A percentile compares a stretch with the other conserved stretches of the same genome.
phyloP scores from a whole-genome alignment of 83 land plant species.

The Picea engelmannii region DNA sequence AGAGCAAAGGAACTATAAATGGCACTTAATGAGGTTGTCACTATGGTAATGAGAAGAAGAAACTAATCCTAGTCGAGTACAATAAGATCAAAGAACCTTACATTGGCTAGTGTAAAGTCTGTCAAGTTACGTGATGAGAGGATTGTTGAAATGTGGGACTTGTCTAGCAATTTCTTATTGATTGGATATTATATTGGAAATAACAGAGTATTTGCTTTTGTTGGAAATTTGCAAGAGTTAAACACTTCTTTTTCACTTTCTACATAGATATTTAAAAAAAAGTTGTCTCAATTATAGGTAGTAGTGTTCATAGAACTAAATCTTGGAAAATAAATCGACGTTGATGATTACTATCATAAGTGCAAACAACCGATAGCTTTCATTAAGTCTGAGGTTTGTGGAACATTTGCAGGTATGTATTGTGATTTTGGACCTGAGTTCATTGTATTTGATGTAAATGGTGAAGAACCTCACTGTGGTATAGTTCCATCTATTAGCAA shows the following conservation, averaged over 20 bases:
- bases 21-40: too few species aligned
- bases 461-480: constrained; percentile 15
- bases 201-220: constrained; percentile 71
- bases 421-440: neutral
- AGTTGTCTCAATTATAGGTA: constrained; percentile 70
- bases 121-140: constrained; percentile 76
- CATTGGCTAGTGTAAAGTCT: constrained; percentile 82
- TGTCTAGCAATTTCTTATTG: constrained; percentile 68
- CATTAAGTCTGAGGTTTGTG: too few species aligned
- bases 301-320: too few species aligned
- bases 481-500: neutral
- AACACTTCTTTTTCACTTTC: constrained; percentile 59
- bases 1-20: too few species aligned
- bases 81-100: constrained; percentile 52
- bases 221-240: constrained; percentile 69
- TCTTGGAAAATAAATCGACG: too few species aligned
- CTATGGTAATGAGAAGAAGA: too few species aligned
- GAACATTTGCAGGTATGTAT: too few species aligned
- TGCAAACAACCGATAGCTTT: too few species aligned
- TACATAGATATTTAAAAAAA: constrained; percentile 46
- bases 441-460: constrained; percentile 12
- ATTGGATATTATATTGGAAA: constrained; percentile 75
- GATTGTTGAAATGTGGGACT: constrained; percentile 70
- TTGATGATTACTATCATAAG: too few species aligned
- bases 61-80: too few species aligned